Evolutionary conservation across 148 eudicot genomes (phyloP), one percentile per base, ranked within the genome.

Genomic region (Simmondsia chinensis): DNA sequence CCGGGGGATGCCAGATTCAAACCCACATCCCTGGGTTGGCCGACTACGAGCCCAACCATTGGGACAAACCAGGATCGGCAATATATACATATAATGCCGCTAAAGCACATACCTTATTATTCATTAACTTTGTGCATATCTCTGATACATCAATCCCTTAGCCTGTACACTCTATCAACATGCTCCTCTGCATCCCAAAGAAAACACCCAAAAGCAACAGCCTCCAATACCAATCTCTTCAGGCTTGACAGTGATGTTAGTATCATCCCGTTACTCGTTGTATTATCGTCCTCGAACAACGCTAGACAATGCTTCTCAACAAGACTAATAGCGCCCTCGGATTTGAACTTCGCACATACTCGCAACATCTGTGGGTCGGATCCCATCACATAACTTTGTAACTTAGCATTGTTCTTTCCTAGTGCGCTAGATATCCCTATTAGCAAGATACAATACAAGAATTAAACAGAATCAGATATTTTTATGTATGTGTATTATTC

Each of bases 221-320:
- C 97, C 65, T 91, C 97, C 66, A 81, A 54, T 49, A 74, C 69
- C 54, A 89, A 61, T 58, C 97, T 76, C 75, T 78, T 81, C 53
- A 84, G 40, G 69, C 80, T 85, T 5, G 82, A 66, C 34, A 76
- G 32, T 3, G 97, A 91, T 9, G 93, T 82, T 16, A 61, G 40
- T 56, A 91, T 82, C 40, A 69, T 46, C 28, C 71, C 79, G 29
- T 73, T 50, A 2, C 33, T 49, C 31, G 48, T 71, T 2, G 48
- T 23, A 20, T 41, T 20, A 44, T 53, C 54, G 2, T 17, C 54
- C n/a, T 56, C 78, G 65, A 85, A 85, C 1, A 85, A 63, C 0
- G 85, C 99, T 20, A 40, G 29, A 35, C 80, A 68, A 52, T 89
- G 95, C 61, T 67, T 78, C 64, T 63, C 58, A 22, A 82, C 42